These are phyloP conservation scores for Verticillium isaacii DNA, from an alignment of 2,329 filamentous ascomycete genomes.

Conservation along the genomic window DNA sequence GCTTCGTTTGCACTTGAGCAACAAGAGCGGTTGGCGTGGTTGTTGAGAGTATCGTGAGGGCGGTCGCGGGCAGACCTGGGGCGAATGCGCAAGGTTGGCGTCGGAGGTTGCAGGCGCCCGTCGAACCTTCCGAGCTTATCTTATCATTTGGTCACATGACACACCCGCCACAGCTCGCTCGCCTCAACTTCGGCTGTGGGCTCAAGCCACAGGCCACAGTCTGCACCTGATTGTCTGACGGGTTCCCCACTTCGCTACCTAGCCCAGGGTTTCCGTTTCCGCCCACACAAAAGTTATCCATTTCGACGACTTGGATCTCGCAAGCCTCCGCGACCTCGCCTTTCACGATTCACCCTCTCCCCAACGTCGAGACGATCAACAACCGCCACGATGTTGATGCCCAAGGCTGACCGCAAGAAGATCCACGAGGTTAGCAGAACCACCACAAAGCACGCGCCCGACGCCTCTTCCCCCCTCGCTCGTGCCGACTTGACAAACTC, in stretches of 20 bases:
- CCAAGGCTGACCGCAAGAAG: constrained; percentile 99
- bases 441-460: neutral
- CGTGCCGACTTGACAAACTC: neutral
- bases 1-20: neutral
- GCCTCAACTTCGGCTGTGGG: neutral
- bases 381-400: constrained; percentile 85
- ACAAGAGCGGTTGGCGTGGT: neutral
- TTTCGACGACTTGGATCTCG: constrained; percentile 30
- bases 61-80: neutral
- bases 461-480: neutral
- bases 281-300: constrained; percentile 42
- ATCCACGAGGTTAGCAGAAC: constrained; percentile 70
- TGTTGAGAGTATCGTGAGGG: neutral
- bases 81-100: neutral
- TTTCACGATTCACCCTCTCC: constrained; percentile 28
- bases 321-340: constrained; percentile 15
- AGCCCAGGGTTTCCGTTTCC: constrained; percentile 35
- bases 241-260: constrained; percentile 1
- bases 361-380: constrained; percentile 46
- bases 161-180: neutral
- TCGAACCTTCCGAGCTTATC: neutral
- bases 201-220: neutral
- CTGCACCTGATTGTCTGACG: neutral
- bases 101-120: neutral
- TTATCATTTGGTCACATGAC: neutral